phyloP scores from a whole-genome alignment of 164 flowering plant genomes.

The Magnolia changhungtana region DNA sequence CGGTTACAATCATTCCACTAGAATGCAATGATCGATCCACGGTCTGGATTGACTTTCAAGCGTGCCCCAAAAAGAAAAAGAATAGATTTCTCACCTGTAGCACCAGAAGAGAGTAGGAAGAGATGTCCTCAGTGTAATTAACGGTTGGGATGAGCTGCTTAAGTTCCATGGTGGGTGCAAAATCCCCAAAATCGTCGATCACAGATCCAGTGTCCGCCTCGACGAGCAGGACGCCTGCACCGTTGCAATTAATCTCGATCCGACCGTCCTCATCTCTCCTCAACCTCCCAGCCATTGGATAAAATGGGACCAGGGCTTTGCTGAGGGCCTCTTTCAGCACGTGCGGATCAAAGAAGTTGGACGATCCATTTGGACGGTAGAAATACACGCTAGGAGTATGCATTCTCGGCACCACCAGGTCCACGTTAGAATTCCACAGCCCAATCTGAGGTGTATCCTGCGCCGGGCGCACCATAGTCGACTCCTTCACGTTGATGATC shows the following conservation, averaged over 20 bases:
- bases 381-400: constrained; percentile 29
- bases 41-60: too few species aligned
- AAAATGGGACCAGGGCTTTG: constrained; percentile 35
- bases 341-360: constrained; percentile 25
- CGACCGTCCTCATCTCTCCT: constrained; percentile 30
- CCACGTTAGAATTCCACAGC: constrained; percentile 30
- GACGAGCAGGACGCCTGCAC: constrained; percentile 29
- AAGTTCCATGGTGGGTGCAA: constrained; percentile 33
- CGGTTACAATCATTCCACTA: not conserved
- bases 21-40: too few species aligned
- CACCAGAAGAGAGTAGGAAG: constrained; percentile 35
- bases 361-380: constrained; percentile 23
- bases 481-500: constrained; percentile 23
- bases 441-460: constrained; percentile 19
- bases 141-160: constrained; percentile 33
- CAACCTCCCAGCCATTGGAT: constrained; percentile 43
- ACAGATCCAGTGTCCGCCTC: constrained; percentile 32
- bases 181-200: constrained; percentile 42
- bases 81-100: constrained; percentile 29
- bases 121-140: constrained; percentile 32
- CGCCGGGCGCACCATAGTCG: constrained; percentile 27
- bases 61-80: not conserved
- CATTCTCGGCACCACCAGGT: constrained; percentile 30
- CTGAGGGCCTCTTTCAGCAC: constrained; percentile 35
- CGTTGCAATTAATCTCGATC: constrained; percentile 42